Percentiles rank a stretch among this genome's conserved stretches.
Evolutionary conservation across 176 grass and related monocot species (phyloP).

Genomic region (bread wheat (Triticum aestivum)): IWGSC_CS_RefSeq_v2.1 NC_057800.1:51001017-51001516

Average conservation of each 20-base stretch:
- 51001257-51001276: not conserved
- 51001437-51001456: not conserved
- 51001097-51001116: not conserved
- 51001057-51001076: not conserved
- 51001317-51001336: constrained; percentile 4
- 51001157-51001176: not conserved
- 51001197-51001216: not conserved
- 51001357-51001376: not conserved
- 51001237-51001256: not conserved
- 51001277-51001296: constrained; percentile 3
- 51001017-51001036: not conserved
- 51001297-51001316: constrained; percentile 1
- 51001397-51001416: not conserved
- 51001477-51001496: not conserved
- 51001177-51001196: not conserved
- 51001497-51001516: not conserved
- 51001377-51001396: not conserved
- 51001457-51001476: not conserved
- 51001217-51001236: not conserved
- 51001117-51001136: not conserved
- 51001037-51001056: not conserved
- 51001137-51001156: not conserved
- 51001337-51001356: not conserved
- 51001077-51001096: not conserved
- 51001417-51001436: not conserved